These are phyloP conservation scores for Botrytis paeoniae DNA, from an alignment of 2,329 filamentous ascomycete genomes.

Conservation along the genomic window DNA sequence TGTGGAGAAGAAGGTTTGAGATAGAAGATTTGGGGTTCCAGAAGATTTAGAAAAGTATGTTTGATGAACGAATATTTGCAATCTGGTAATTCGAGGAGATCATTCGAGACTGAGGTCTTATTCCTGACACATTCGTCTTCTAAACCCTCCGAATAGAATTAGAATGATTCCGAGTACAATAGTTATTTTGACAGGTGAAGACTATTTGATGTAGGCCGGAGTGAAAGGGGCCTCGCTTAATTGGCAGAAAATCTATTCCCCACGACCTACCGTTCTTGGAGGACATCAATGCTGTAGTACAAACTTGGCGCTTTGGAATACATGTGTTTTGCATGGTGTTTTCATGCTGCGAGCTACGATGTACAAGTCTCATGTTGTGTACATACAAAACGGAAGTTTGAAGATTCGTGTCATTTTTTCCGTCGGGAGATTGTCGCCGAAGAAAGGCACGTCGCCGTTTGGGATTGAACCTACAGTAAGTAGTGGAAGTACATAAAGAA, in stretches of 20 bases:
- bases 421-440: constrained; percentile 2
- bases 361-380: not conserved
- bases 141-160: not conserved
- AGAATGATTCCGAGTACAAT: not conserved
- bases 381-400: not conserved
- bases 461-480: constrained; percentile 10
- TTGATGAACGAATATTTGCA: not conserved
- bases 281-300: not conserved
- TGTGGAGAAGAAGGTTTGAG: not conserved
- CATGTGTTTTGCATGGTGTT: not conserved
- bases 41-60: not conserved
- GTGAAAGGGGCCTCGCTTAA: constrained; percentile 15
- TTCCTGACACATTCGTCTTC: not conserved
- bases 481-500: not conserved
- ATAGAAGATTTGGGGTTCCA: not conserved
- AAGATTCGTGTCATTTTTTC: not conserved
- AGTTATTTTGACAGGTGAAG: not conserved
- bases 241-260: not conserved
- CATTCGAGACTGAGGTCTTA: not conserved
- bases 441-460: not conserved
- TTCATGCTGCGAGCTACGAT: not conserved
- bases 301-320: not conserved
- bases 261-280: not conserved
- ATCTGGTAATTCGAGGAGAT: not conserved
- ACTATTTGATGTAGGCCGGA: not conserved